phyloP scores from a whole-genome alignment of 805 yeast species.

The Blastobotrys mokoenaii region DNA sequence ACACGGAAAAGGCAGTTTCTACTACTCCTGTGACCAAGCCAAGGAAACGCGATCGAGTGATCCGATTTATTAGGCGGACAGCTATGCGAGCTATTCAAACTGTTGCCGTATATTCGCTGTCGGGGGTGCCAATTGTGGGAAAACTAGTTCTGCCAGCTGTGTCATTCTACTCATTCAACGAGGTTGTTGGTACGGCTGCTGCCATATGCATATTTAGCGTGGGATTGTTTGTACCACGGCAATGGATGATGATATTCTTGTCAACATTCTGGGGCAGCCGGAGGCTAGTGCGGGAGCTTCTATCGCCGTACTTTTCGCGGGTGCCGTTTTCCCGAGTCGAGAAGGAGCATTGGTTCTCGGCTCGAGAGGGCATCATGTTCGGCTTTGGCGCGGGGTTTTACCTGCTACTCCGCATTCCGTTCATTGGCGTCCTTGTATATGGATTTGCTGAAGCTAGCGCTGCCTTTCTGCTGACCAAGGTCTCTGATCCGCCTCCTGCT shows the following conservation, averaged over 20 bases:
- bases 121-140: constrained; percentile 37
- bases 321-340: constrained; percentile 37
- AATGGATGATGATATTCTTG: constrained; percentile 31
- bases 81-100: constrained; percentile 23
- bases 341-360: constrained; percentile 40
- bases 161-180: constrained; percentile 38
- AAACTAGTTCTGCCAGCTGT: constrained; percentile 34
- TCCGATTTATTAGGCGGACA: constrained; percentile 10
- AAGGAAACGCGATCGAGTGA: constrained; percentile 1
- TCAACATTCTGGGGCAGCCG: constrained; percentile 41
- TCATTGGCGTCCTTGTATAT: constrained; percentile 39
- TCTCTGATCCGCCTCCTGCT: constrained; percentile 40
- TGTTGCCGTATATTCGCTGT: constrained; percentile 28
- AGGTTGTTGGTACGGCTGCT: constrained; percentile 39
- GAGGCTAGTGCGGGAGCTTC: constrained; percentile 37
- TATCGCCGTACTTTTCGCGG: constrained; percentile 42
- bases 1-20: neutral
- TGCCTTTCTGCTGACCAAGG: constrained; percentile 46
- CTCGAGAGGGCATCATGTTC: constrained; percentile 47
- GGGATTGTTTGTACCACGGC: constrained; percentile 31
- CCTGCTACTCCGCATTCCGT: constrained; percentile 36
- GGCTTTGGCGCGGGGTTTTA: constrained; percentile 48
- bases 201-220: constrained; percentile 32
- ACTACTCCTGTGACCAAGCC: constrained; percentile 1
- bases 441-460: constrained; percentile 47